Base-by-base conservation (phyloP, 2,329 filamentous ascomycete species). In the Cladosporium sp. region DNA sequence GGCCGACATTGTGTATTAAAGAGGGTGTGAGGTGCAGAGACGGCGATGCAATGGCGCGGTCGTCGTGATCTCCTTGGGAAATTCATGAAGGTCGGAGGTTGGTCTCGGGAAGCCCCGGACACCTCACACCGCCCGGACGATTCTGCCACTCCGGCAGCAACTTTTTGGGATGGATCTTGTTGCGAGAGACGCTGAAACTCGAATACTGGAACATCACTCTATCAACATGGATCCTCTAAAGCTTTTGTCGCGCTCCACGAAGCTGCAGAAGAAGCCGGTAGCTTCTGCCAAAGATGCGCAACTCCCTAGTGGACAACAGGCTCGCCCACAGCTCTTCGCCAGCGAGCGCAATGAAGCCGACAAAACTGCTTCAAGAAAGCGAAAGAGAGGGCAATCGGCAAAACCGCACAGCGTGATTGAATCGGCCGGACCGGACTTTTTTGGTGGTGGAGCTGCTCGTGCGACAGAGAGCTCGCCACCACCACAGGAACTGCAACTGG, bases 181-280 rank as follows among this genome's bases (percentile, higher is more conserved):
- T 34, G 14, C 30, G 24, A 47, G 41, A 1, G 8, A 21, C n/a
- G 2, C 41, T 34, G 15, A 36, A 14, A 47, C n/a, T 30, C 15
- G 30, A 12, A 3, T n/a, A n/a, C 12, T 36, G 24, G 52, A 3
- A 32, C n/a, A 55, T 21, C 18, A 3, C 34, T 24, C 10, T 34
- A 15, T 41, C 30, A 49, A 30, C 11, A 91, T 91, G 89, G 90
- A 93, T 78, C 88, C 92, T 64, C 82, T 92, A 74, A 92, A 88
- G 73, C 80, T 93, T 36, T 81, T 93, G 67, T 91, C 90, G 41
- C 85, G 90, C 60, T 89, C 89, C 66, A 88, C 87, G 3, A 92
- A 90, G 72, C 80, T 82, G 15, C 74, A 80, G 5, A 82, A 80
- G 66, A 82, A 79, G 59, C 68, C 73, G 12, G 72, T 74, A 21